These are phyloP conservation scores for Cephalotrichum gorgonifer DNA, from an alignment of 2,329 filamentous ascomycete species.

Conservation along the genomic window DNA sequence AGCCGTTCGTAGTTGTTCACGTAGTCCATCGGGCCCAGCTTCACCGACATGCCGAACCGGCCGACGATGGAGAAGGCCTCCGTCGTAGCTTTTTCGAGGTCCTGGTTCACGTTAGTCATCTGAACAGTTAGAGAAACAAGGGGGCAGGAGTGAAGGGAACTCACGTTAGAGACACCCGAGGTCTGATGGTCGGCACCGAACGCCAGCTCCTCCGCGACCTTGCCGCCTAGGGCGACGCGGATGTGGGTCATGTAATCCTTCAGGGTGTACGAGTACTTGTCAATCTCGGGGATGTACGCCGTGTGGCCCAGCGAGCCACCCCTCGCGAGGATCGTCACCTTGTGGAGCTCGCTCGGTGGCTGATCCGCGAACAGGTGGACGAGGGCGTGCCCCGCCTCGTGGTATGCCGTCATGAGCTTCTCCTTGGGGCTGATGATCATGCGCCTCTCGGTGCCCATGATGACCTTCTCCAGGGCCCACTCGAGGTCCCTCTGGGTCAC, in stretches of 20 bases:
- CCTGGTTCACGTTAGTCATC: constrained; percentile 33
- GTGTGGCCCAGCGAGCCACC: constrained; percentile 82
- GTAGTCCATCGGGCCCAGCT: constrained; percentile 84
- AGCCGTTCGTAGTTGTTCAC: constrained; percentile 68
- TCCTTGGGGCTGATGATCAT: constrained; percentile 88
- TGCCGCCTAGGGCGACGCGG: constrained; percentile 74
- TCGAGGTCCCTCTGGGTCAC: constrained; percentile 78
- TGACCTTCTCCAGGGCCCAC: constrained; percentile 96
- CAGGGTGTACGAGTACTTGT: constrained; percentile 83
- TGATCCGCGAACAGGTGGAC: constrained; percentile 73
- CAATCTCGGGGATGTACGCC: constrained; percentile 78
- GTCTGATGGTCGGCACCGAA: constrained; percentile 89
- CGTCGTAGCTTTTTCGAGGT: constrained; percentile 72
- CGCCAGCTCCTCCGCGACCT: constrained; percentile 82
- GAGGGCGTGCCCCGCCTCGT: constrained; percentile 85
- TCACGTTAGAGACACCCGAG: constrained; percentile 70
- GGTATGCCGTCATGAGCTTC: constrained; percentile 84
- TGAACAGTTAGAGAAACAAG: neutral
- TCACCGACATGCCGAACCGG: constrained; percentile 76
- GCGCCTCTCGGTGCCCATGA: constrained; percentile 89
- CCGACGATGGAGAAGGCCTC: constrained; percentile 85
- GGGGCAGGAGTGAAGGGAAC: constrained; percentile 18
- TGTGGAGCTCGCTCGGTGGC: constrained; percentile 74
- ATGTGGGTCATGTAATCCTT: constrained; percentile 73
- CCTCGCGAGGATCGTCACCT: constrained; percentile 92